Evolutionary conservation across 371 early-diverging fungal species (phyloP), one percentile per base, ranked within the genome.

Genomic region (Mucor piriformis): DNA sequence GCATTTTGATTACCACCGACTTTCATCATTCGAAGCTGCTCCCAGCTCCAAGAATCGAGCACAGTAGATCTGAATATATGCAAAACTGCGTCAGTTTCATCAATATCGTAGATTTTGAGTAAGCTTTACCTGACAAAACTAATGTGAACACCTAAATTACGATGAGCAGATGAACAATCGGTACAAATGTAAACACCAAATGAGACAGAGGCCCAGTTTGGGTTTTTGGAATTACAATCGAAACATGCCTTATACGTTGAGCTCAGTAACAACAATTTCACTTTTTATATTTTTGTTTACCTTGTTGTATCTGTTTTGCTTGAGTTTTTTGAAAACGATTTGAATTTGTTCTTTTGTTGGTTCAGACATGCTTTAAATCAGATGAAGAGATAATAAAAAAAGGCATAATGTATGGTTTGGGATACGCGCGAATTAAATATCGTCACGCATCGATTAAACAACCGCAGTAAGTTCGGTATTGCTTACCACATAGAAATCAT

Each of bases 181-280:
- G 96, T 85, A 77, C 99, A 99, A 51, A 99, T 82, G 73, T 98
- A 99, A 57, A 97, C 89, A 43, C 99, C 99, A 78, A 89, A 98
- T 2, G 96, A 93, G 13, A 98, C 92, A 57, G 93, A 91, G 37
- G 96, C 85, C 99, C 99, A 99, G 21, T 93, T 93, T 32, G 99
- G 99, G 74, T 95, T 95, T 73, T 95, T 94, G 53, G 91, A 88
- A 34, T 85, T 85, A 74, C 99, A 99, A 77, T 99, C 99, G 69
- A 97, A 95, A 83, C 99, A 99, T 37, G 82, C 78, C 91, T 93
- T 57, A 18, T 24, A 50, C 10, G 21, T 23, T 46, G 18, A 29
- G 5, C n/a, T 38, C 16, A 38, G 38, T 38, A 38, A 38, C 4
- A 38, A 38, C 13, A 38, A 38, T 42, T 18, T 42, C 42, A 10